Base-by-base conservation (phyloP, 768 basidiomycete genomes). In the Phlebiopsis gigantea region DNA sequence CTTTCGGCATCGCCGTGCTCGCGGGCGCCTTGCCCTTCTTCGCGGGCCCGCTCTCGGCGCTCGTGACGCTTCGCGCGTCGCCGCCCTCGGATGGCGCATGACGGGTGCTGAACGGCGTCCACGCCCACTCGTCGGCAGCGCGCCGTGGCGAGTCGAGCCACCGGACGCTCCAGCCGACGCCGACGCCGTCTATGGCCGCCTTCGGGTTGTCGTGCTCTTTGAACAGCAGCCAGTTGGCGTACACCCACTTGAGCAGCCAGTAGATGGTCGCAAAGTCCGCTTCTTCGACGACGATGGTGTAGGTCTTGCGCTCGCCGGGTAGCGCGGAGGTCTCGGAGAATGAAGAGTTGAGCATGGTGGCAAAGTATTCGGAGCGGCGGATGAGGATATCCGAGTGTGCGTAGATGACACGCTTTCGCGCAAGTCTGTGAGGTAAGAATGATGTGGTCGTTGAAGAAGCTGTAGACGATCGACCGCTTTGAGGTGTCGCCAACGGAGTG, bases 381-480 rank as follows among this genome's bases (percentile, higher is more conserved):
- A 72, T 82, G 21, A 91, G 77, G 51, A 92, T 87, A 62, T 89
- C 87, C 6, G 85, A 85, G 66, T 91, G 89, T 1, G 88, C 88
- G 65, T 88, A 91, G 39, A 92, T 80, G 30, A 84, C 68, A 34
- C 89, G 78, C 65, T 90, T 91, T 9, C 90, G 79, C 7, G 84
- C 87, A 2, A 78, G 77, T 1, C 73, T 77, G 21, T 75, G 76
- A 24, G 50, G 34, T 9, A 17, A 39, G 4, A 22, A 10, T 2
- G 31, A 24, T 30, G 75, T 50, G 5, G 72, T 66, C 57, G 78
- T 76, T 0, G 75, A 70, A 0, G 79, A 77, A 1, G 70, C 67
- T 0, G 79, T 77, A 1, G 79, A 73, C 3, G 75, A 71, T 1
- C 73, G 67, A 30, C 66, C 69, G 45, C 67, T 71, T 14, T 65